Evolutionary conservation across 192 early-diverging fungal genomes (phyloP), one percentile per base, ranked within the genome.

Genomic region (Coemansia sp.): DNA sequence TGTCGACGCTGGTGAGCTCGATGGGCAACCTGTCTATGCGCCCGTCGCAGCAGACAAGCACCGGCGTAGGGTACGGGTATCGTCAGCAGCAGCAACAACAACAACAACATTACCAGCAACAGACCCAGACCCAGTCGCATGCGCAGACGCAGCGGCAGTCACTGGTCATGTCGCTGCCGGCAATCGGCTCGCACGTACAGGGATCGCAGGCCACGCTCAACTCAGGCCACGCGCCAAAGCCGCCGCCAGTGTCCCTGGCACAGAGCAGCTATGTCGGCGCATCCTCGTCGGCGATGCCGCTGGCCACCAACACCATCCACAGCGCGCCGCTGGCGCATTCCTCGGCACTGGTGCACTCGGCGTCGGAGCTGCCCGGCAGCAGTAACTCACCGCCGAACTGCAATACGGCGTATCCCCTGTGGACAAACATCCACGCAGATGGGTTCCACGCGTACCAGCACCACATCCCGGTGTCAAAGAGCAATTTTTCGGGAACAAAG

Each of bases 401-500:
- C 30, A 60, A 28, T 19, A 60, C 55, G 51, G 61, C 50, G 7
- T 64, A 60, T 24, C 68, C 68, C 56, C 60, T 69, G 5, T 69
- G 69, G 69, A 34, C 52, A 42, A 67, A 72, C 65, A 67, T 61
- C 57, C 51, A 64, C 36, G 70, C 69, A 0, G 57, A 58, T 45
- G 48, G 58, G 35, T 72, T 72, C 60, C 47, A 65, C 13, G 70
- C 65, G 23, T 69, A 68, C 50, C 66, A 65, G 60, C 75, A 78
- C 60, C 66, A 69, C 54, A 64, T 72, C 35, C 49, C 66, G 18
- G 75, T 72, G 27, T 55, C 55, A 36, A 47, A 66, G 61, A 70
- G 67, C n/a, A 67, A 73, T 42, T 39, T 70, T 22, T 52, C 67
- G 32, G 71, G 76, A 30, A 64, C 71, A 23, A 72, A 71, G 64